phyloP scores from a whole-genome alignment of 768 basidiomycete genomes.

The Rhizopogon vinicolor region DNA sequence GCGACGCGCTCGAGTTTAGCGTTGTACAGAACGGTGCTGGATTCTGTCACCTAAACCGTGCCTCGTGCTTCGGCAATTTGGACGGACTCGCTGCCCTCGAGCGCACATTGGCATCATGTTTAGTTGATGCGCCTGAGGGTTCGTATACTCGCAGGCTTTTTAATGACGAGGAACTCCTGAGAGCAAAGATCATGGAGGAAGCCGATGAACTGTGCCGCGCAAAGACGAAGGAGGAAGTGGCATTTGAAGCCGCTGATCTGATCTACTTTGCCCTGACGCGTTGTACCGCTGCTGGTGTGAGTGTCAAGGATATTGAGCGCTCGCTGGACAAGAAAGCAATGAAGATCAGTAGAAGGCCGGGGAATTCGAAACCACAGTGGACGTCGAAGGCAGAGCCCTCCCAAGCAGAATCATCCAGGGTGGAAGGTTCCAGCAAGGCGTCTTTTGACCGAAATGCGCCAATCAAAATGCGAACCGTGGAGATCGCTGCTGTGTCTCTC shows the following conservation, averaged over 20 bases:
- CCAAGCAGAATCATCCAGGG: constrained; percentile 1
- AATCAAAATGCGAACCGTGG: constrained; percentile 77
- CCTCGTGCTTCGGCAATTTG: constrained; percentile 85
- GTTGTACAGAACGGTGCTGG: constrained; percentile 88
- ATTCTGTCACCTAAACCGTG: constrained; percentile 87
- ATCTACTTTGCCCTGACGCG: constrained; percentile 88
- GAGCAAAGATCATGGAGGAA: constrained; percentile 96
- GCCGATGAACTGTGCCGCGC: constrained; percentile 94
- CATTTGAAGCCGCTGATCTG: constrained; percentile 94
- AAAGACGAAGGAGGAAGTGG: constrained; percentile 71
- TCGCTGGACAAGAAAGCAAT: constrained; percentile 83
- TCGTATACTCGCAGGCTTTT: constrained; percentile 91
- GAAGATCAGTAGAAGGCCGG: constrained; percentile 81
- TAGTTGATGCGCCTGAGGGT: constrained; percentile 76
- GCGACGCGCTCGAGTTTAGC: constrained; percentile 85
- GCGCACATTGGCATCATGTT: constrained; percentile 65
- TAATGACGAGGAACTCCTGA: constrained; percentile 72
- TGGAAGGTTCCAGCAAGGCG: constrained; percentile 15
- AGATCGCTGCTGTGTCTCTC: constrained; percentile 43
- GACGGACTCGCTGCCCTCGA: constrained; percentile 82
- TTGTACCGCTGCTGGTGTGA: constrained; percentile 80
- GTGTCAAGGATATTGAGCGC: constrained; percentile 75
- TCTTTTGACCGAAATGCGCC: constrained; percentile 30
- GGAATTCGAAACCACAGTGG: constrained; percentile 91
- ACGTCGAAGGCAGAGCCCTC: constrained; percentile 15